Conservation (phyloP, 225 moss, liverwort and hornwort genomes). For the Sphagnum tenellum region DNA sequence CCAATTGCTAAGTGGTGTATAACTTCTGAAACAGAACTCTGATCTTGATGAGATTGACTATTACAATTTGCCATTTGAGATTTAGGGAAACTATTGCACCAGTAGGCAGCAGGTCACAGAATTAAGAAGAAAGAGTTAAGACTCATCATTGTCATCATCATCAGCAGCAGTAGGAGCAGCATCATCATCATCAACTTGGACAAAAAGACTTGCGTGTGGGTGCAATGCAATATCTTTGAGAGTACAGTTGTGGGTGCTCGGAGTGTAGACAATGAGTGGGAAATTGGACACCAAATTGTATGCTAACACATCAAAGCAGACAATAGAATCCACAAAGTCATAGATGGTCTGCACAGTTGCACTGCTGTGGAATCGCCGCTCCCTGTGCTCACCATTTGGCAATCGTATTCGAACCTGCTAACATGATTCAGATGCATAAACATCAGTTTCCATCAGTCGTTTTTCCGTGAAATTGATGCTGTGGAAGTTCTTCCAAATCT, state of each 20-base stretch:
- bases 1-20: background rate
- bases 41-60: background rate
- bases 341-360: constrained; percentile 56
- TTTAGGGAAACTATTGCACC: background rate
- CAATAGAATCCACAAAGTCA: constrained; percentile 67
- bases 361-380: constrained; percentile 47
- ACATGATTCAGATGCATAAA: background rate
- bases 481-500: too few species aligned
- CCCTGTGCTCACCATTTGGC: constrained; percentile 66
- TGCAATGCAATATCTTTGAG: constrained; percentile 61
- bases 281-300: constrained; percentile 72
- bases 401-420: constrained; percentile 59
- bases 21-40: background rate
- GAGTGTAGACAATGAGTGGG: constrained; percentile 54
- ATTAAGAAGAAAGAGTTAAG: too few species aligned
- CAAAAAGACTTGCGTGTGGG: constrained; percentile 54
- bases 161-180: background rate
- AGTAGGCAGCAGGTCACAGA: too few species aligned
- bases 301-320: constrained; percentile 50
- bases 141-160: too few species aligned
- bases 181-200: constrained; percentile 49
- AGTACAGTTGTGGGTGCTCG: constrained; percentile 28
- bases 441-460: background rate
- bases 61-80: background rate
- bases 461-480: background rate